A percentile compares a stretch with the other conserved stretches of the same genome.
phyloP scores from a whole-genome alignment of 768 basidiomycete species.

The Zangia roseola region DNA sequence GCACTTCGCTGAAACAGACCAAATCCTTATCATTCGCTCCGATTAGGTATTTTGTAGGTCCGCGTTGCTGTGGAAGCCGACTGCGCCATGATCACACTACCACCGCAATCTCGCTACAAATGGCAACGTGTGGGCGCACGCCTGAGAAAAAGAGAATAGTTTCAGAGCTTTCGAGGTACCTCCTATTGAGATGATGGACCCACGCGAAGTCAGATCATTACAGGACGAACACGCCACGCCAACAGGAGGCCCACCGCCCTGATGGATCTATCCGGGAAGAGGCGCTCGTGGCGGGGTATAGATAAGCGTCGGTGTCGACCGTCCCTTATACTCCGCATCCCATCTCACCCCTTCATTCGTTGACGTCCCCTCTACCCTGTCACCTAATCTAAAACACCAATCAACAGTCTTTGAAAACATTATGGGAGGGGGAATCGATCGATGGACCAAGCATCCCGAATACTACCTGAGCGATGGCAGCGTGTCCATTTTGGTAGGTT shows the following conservation, averaged over 20 bases:
- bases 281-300: slow-evolving; percentile 11
- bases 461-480: slow-evolving; percentile 17
- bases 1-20: slow-evolving; percentile 8
- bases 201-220: slow-evolving; percentile 11
- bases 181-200: neutral
- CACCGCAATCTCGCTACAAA: neutral
- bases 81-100: slow-evolving; percentile 9
- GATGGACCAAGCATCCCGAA: neutral
- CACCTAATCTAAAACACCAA: neutral
- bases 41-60: slow-evolving; percentile 18
- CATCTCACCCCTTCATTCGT: neutral
- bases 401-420: neutral
- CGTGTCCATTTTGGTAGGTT: slow-evolving; percentile 18
- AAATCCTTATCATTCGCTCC: neutral
- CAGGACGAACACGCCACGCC: slow-evolving; percentile 1
- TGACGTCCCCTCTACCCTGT: neutral
- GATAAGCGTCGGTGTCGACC: slow-evolving; percentile 12
- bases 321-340: neutral
- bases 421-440: slow-evolving; percentile 17
- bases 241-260: slow-evolving; percentile 4
- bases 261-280: slow-evolving; percentile 19
- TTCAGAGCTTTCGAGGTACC: neutral
- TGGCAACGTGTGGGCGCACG: neutral
- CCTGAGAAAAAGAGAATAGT: slow-evolving; percentile 2
- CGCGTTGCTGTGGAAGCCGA: slow-evolving; percentile 15